A percentile compares a stretch with the other conserved stretches of the same genome.
These are phyloP conservation scores for Zalaria sp. DNA, from an alignment of 2,329 filamentous ascomycete species.

Conservation along the genomic window DNA sequence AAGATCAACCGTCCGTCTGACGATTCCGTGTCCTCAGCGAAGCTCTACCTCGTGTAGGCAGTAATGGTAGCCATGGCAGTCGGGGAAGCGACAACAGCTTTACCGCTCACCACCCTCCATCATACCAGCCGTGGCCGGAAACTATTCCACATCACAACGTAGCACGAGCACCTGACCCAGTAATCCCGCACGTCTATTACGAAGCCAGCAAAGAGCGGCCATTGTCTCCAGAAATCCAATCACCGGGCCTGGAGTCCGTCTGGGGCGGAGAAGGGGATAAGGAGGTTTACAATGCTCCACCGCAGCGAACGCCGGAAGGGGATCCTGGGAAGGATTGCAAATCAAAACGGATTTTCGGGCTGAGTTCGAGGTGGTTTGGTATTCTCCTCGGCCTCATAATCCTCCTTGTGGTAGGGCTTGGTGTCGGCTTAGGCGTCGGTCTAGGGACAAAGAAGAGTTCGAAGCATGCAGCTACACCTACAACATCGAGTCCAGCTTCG, in stretches of 20 bases:
- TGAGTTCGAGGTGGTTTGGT: constrained; percentile 9
- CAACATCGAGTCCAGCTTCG: neutral
- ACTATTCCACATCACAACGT: constrained; percentile 7
- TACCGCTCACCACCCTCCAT: constrained; percentile 8
- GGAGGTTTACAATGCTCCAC: constrained; percentile 12
- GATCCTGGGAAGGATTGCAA: constrained; percentile 1
- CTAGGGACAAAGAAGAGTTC: constrained; percentile 17
- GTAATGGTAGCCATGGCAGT: no score
- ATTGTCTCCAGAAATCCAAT: constrained; percentile 11
- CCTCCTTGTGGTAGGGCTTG: constrained; percentile 18
- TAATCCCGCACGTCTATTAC: constrained; percentile 6
- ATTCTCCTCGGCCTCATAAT: constrained; percentile 12
- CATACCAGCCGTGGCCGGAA: constrained; percentile 12
- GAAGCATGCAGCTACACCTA: constrained; percentile 7
- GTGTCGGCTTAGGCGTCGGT: constrained; percentile 22
- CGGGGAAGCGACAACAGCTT: no score
- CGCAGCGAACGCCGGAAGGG: constrained; percentile 6
- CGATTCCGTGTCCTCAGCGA: neutral
- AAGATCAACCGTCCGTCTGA: no score
- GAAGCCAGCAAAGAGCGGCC: constrained; percentile 8
- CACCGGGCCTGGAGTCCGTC: constrained; percentile 14
- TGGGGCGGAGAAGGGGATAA: constrained; percentile 14
- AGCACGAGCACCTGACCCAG: constrained; percentile 5
- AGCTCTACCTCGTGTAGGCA: neutral
- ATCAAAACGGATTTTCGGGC: constrained; percentile 9